Evolutionary conservation across 495 filamentous ascomycete species (phyloP).

Genomic region (Eremomyces bilateralis): DNA sequence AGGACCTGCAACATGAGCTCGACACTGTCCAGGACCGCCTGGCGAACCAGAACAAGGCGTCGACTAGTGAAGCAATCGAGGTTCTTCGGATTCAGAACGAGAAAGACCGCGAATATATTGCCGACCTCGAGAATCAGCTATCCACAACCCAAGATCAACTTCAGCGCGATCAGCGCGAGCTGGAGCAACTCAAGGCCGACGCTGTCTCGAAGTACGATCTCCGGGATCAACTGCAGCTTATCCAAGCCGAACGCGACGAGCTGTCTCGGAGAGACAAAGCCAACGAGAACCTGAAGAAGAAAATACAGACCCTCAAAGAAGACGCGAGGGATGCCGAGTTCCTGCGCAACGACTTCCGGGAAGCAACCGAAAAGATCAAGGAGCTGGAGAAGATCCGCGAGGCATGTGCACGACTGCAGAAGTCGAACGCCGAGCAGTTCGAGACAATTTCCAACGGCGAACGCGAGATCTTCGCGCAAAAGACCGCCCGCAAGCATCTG

Average conservation of each 20-base stretch:
- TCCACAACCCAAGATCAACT: slow-evolving; percentile 18
- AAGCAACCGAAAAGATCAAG: slow-evolving; percentile 32
- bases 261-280: slow-evolving; percentile 63
- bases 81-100: slow-evolving; percentile 12
- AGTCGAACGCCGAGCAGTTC: slow-evolving; percentile 36
- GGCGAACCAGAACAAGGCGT: slow-evolving; percentile 3
- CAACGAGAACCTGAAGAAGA: slow-evolving; percentile 47
- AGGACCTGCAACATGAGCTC: slow-evolving; percentile 12
- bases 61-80: slow-evolving; percentile 12
- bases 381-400: slow-evolving; percentile 25
- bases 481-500: slow-evolving; percentile 31
- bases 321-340: slow-evolving; percentile 16
- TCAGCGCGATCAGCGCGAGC: slow-evolving; percentile 39
- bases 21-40: slow-evolving; percentile 9
- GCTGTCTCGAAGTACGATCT: slow-evolving; percentile 18
- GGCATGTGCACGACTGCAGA: slow-evolving; percentile 23
- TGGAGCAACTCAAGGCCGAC: slow-evolving; percentile 28
- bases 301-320: slow-evolving; percentile 41
- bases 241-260: slow-evolving; percentile 51
- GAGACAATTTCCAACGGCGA: slow-evolving; percentile 36
- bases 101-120: slow-evolving; percentile 18
- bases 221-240: slow-evolving; percentile 34
- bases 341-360: slow-evolving; percentile 25
- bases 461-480: slow-evolving; percentile 36
- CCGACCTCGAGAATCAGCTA: slow-evolving; percentile 18